Conservation (phyloP, 768 basidiomycete species). For the Boletus huronensis region DNA sequence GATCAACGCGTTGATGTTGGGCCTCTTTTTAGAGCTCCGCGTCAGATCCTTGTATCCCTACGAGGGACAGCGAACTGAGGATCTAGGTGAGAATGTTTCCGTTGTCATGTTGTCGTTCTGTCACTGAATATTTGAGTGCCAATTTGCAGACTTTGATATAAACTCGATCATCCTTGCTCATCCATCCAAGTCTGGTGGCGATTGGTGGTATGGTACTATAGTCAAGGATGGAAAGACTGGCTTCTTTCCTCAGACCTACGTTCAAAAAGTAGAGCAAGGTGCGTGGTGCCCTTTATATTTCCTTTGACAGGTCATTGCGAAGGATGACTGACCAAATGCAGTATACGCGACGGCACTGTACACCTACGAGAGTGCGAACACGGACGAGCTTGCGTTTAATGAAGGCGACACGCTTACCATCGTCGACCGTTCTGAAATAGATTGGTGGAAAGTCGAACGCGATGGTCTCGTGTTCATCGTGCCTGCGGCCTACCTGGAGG, state of each 20-base stretch:
- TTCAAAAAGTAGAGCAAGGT: constrained; percentile 70
- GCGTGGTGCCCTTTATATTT: neutral
- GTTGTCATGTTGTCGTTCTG: neutral
- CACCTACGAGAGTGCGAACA: constrained; percentile 61
- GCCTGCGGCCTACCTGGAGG: constrained; percentile 87
- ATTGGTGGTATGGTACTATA: constrained; percentile 90
- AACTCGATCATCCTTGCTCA: constrained; percentile 77
- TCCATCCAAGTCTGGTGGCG: constrained; percentile 79
- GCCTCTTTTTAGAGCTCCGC: constrained; percentile 51
- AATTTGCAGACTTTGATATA: constrained; percentile 65
- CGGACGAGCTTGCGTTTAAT: constrained; percentile 82
- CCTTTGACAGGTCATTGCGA: neutral
- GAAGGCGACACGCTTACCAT: constrained; percentile 79
- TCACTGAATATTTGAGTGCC: neutral
- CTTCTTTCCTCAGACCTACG: constrained; percentile 89
- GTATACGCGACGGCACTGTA: constrained; percentile 79
- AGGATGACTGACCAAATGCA: constrained; percentile 21
- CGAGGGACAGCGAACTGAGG: constrained; percentile 82
- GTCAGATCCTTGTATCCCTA: constrained; percentile 83
- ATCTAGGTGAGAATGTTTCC: constrained; percentile 63
- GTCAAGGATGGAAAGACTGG: constrained; percentile 67
- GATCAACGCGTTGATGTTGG: constrained; percentile 1
- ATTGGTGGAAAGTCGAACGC: constrained; percentile 97
- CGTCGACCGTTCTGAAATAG: constrained; percentile 77
- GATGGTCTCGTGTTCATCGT: constrained; percentile 85